Evolutionary conservation across 2,329 filamentous ascomycete species (phyloP).

Genomic region (Fusarium dlaminii): DNA sequence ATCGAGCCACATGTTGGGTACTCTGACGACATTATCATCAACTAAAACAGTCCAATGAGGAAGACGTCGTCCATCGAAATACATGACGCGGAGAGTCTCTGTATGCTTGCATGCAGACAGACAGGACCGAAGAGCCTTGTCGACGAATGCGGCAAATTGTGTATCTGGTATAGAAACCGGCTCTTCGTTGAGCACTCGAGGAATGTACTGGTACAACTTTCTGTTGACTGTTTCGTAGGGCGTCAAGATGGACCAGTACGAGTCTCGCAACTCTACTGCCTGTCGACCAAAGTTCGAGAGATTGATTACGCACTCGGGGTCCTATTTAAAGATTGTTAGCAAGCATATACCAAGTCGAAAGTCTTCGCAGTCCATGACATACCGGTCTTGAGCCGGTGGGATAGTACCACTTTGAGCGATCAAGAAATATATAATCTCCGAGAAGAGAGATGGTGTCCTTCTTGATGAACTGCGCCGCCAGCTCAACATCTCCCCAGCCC

Average conservation of each 20-base stretch:
- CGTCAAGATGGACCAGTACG: constrained; percentile 13
- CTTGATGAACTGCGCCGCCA: background rate
- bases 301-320: background rate
- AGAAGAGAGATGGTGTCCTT: background rate
- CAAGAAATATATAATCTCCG: background rate
- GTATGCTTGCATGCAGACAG: background rate
- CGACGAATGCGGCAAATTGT: background rate
- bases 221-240: background rate
- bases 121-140: constrained; percentile 1
- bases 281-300: constrained; percentile 12
- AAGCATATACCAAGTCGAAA: background rate
- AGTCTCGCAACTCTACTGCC: background rate
- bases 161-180: background rate
- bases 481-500: constrained; percentile 12
- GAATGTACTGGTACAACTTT: background rate
- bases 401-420: constrained; percentile 23
- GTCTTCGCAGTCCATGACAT: background rate
- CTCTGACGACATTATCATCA: background rate
- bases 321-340: background rate
- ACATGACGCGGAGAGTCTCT: background rate
- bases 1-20: constrained; percentile 18
- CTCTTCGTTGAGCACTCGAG: background rate
- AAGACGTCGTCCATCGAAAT: background rate
- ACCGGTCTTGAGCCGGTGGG: background rate
- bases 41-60: background rate